phyloP scores from a whole-genome alignment of 768 basidiomycete genomes.

The Hortiboletus flavorubellus region DNA sequence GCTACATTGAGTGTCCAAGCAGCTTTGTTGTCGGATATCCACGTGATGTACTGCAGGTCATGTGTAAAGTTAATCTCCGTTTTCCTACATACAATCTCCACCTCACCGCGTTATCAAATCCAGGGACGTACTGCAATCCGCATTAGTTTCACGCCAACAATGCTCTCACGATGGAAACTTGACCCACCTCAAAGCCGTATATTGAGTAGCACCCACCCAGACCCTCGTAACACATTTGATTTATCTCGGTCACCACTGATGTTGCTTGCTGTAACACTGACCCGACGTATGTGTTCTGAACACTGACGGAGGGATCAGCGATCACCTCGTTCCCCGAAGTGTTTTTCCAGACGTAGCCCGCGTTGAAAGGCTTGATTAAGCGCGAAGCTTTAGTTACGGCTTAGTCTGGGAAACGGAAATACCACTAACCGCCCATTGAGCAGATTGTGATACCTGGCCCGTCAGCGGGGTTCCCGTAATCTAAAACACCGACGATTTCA shows the following conservation, averaged over 20 bases:
- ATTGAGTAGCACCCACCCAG: constrained; percentile 59
- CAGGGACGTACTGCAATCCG: constrained; percentile 35
- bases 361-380: constrained; percentile 63
- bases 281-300: constrained; percentile 64
- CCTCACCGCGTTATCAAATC: constrained; percentile 64
- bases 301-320: constrained; percentile 48
- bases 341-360: constrained; percentile 66
- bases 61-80: background rate
- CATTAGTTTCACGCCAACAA: background rate
- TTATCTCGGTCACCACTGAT: constrained; percentile 64
- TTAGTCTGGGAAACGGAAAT: constrained; percentile 4
- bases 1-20: constrained; percentile 74
- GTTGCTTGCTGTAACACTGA: constrained; percentile 75
- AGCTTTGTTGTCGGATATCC: constrained; percentile 65
- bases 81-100: background rate
- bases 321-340: constrained; percentile 57
- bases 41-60: constrained; percentile 84
- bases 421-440: constrained; percentile 71
- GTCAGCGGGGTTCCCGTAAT: constrained; percentile 43
- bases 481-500: constrained; percentile 33
- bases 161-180: background rate
- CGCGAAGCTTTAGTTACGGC: background rate
- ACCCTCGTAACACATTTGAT: constrained; percentile 68
- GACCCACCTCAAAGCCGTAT: constrained; percentile 74
- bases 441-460: constrained; percentile 77